These are phyloP conservation scores for Perkinsus olseni DNA, from an alignment of 169 alveolate species.

Conservation along the genomic window DNA sequence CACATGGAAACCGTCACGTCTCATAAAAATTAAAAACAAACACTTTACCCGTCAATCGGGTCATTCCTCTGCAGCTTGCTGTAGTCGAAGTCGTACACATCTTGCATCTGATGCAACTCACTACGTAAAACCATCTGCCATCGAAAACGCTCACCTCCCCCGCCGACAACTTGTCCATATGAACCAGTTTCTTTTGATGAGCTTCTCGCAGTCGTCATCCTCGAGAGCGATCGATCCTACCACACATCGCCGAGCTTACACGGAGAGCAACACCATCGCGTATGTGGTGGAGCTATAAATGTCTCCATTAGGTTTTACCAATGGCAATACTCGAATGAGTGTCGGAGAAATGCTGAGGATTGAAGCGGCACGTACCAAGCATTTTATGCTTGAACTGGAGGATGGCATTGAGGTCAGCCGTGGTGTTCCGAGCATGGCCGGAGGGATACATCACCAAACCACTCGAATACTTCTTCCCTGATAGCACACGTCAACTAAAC, in stretches of 20 bases:
- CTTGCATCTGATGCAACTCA: background rate
- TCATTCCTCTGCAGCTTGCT: background rate
- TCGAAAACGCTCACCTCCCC: background rate
- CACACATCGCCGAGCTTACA: background rate
- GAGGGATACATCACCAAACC: slow-evolving; percentile 31
- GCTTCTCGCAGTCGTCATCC: background rate
- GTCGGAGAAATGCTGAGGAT: background rate
- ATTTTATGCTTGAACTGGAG: background rate
- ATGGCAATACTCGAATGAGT: background rate
- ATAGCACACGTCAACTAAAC: no score
- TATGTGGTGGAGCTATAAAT: background rate
- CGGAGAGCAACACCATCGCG: background rate
- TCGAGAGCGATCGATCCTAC: background rate
- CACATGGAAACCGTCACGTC: no score
- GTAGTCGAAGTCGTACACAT: background rate
- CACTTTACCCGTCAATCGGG: background rate
- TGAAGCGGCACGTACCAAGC: background rate
- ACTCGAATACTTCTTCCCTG: background rate
- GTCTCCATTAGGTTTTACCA: background rate
- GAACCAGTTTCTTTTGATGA: background rate
- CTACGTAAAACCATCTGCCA: background rate
- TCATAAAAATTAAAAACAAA: no score
- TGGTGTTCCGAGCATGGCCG: slow-evolving; percentile 32
- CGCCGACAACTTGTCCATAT: background rate
- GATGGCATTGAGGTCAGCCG: slow-evolving; percentile 23